These are phyloP conservation scores for Amanita brunnescens DNA, from an alignment of 768 basidiomycete genomes.

Conservation along the genomic window DNA sequence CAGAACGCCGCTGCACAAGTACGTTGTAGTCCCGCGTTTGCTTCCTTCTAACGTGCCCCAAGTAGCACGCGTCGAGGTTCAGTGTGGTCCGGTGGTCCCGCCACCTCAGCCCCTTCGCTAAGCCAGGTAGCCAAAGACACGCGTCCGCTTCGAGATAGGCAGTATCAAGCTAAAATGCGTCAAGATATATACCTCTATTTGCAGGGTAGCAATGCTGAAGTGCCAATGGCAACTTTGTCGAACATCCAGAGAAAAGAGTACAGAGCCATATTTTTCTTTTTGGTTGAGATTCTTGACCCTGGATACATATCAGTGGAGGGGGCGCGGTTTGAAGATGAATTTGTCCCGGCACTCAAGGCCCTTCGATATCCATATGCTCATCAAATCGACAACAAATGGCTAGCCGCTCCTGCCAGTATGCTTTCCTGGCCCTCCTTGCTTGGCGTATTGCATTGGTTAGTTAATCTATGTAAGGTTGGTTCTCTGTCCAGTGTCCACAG, in stretches of 20 bases:
- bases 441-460: slow-evolving; percentile 89
- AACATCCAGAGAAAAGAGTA: slow-evolving; percentile 86
- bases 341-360: slow-evolving; percentile 63
- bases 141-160: slow-evolving; percentile 68
- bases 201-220: slow-evolving; percentile 53
- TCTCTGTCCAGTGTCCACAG: neutral
- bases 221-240: slow-evolving; percentile 56
- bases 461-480: slow-evolving; percentile 72
- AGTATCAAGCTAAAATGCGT: slow-evolving; percentile 67
- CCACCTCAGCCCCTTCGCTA: slow-evolving; percentile 31
- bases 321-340: slow-evolving; percentile 70
- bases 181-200: slow-evolving; percentile 73
- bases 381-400: slow-evolving; percentile 75
- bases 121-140: slow-evolving; percentile 61
- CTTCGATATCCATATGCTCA: slow-evolving; percentile 76
- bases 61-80: slow-evolving; percentile 75
- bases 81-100: slow-evolving; percentile 52
- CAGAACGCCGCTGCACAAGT: slow-evolving; percentile 71
- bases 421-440: slow-evolving; percentile 89
- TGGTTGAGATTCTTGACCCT: slow-evolving; percentile 67
- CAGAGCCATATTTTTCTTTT: slow-evolving; percentile 72
- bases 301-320: slow-evolving; percentile 44
- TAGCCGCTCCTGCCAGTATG: slow-evolving; percentile 82
- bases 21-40: slow-evolving; percentile 17
- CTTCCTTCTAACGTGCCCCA: slow-evolving; percentile 7